Base-by-base conservation (phyloP, 73 alveolate species). In the Paramecium bursaria region DNA sequence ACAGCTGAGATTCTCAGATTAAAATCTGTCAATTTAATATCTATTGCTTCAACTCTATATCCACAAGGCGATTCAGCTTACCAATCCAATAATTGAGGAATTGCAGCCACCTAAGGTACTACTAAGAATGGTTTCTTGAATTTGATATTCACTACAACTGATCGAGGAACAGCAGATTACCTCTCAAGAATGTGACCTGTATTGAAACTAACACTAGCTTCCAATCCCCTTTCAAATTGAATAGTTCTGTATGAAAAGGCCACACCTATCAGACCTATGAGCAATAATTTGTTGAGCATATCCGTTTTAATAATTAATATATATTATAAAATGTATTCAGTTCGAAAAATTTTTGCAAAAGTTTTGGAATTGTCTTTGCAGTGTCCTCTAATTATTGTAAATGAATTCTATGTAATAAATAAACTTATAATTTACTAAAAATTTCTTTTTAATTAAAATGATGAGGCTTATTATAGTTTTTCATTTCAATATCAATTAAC, bases 401-500 rank as follows among this genome's bases (percentile, higher is more conserved):
- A 74, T 89, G 86, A 39, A 85, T 88, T 73, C 85, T 74, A 14
- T 22, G n/a, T 51, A 55, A 52, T 82, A 85, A 73, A 88, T 85
- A 13, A 85, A 74, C 27, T 88, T 92, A 50, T 88, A 91, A 51
- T 85, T 92, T 3, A 88, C 94, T n/a, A 88, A 75, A 4, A 88
- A 46, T 75, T 75, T 85, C 47, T 88, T 88, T 1, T 73, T 87
- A 73, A 82, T 61, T 30, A 85, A 74, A 23, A 74, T 74, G 51
- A 53, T 67, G 35, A 85, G 17, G 74, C 86, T 82, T 46, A 79
- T 86, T 46, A 89, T 79, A 4, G 94, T 92, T 22, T 82, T 47
- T 74, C 85, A 57, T 48, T 82, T 82, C 67, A 82, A 82, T 17
- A 88, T 88, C 5, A 88, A 73, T 54, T 88, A 91, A 22, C 94